Evolutionary conservation across 176 grass and related monocot species (phyloP).

Genomic region (Aegilops umbellulata): DNA sequence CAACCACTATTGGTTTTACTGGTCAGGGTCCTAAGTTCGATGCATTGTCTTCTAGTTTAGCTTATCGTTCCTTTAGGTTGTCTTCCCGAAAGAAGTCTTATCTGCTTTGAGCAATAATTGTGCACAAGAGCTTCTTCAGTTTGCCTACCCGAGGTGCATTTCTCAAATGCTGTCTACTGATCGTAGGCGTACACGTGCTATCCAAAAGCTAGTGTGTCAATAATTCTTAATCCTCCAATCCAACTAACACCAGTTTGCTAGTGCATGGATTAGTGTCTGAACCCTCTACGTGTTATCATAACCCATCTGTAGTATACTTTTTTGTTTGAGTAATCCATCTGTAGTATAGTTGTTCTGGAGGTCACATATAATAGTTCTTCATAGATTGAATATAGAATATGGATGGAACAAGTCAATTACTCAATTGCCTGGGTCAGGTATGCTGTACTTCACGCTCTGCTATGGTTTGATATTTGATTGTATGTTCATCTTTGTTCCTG

Average conservation of each 20-base stretch:
- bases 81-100: constrained; percentile 7
- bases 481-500: too few species aligned
- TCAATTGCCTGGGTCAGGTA: constrained; percentile 1
- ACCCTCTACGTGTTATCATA: constrained; percentile 23
- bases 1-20: constrained; percentile 34
- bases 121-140: constrained; percentile 19
- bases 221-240: constrained; percentile 26
- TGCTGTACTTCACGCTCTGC: background rate
- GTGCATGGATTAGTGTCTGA: background rate
- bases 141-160: constrained; percentile 13
- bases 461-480: constrained; percentile 4
- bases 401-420: background rate
- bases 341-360: background rate
- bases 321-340: background rate
- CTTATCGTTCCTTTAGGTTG: constrained; percentile 3
- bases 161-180: constrained; percentile 8
- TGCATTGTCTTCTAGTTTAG: constrained; percentile 22
- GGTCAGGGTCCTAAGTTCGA: background rate
- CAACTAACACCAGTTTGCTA: constrained; percentile 31
- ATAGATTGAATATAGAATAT: constrained; percentile 15
- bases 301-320: background rate
- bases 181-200: constrained; percentile 18
- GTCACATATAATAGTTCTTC: constrained; percentile 21
- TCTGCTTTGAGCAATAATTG: constrained; percentile 20
- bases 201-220: constrained; percentile 8